Conservation (phyloP, 148 eudicot genomes). For the Silene latifolia region DNA sequence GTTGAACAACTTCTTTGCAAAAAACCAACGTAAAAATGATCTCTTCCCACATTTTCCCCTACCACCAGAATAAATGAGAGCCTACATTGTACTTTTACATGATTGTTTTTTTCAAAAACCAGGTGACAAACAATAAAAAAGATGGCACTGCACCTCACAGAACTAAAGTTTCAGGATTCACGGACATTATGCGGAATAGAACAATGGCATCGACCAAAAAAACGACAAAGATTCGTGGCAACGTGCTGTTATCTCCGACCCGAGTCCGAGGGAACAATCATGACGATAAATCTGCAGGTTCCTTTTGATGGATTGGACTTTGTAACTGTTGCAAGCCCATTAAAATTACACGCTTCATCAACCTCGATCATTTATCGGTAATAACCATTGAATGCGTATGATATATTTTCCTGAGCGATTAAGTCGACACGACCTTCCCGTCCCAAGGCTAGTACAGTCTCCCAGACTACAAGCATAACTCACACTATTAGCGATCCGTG, state of each 20-base stretch:
- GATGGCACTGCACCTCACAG: background rate
- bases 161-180: slow-evolving; percentile 12
- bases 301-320: slow-evolving; percentile 51
- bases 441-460: slow-evolving; percentile 85
- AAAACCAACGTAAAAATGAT: slow-evolving; percentile 4
- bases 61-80: no score
- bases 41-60: no score
- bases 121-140: slow-evolving; percentile 6
- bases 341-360: slow-evolving; percentile 69
- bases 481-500: slow-evolving; percentile 55
- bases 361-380: slow-evolving; percentile 71
- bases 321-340: slow-evolving; percentile 51
- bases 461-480: slow-evolving; percentile 80
- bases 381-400: slow-evolving; percentile 78
- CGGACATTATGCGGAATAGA: slow-evolving; percentile 18
- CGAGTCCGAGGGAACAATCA: slow-evolving; percentile 51
- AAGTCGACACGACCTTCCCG: slow-evolving; percentile 64
- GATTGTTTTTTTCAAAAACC: no score
- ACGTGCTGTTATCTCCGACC: slow-evolving; percentile 13
- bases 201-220: slow-evolving; percentile 9
- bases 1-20: slow-evolving; percentile 1
- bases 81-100: no score
- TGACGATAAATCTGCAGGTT: slow-evolving; percentile 55
- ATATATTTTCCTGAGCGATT: slow-evolving; percentile 67
- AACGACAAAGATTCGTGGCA: slow-evolving; percentile 10